Conservation (phyloP, 202 grass and related monocot species). For the Panicum hallii region DNA sequence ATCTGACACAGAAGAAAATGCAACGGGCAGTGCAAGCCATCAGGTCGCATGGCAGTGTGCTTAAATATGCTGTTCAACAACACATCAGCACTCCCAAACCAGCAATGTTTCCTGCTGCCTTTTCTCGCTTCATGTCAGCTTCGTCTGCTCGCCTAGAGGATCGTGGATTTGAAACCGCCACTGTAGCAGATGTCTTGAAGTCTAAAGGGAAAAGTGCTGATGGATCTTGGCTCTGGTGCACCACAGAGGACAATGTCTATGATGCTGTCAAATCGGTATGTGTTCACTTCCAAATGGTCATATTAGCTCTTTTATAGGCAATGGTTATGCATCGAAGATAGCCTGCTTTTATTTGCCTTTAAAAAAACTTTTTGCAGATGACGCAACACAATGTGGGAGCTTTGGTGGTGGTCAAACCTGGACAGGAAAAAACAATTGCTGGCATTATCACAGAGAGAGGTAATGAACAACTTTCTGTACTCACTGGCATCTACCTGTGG, state of each 20-base stretch:
- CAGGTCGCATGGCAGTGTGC: constrained; percentile 65
- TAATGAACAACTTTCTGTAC: constrained; percentile 37
- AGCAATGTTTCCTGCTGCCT: constrained; percentile 53
- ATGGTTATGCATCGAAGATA: constrained; percentile 7
- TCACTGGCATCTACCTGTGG: background rate
- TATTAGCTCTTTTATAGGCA: constrained; percentile 16
- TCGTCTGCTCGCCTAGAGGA: constrained; percentile 77
- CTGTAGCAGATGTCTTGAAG: constrained; percentile 86
- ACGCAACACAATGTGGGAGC: constrained; percentile 98
- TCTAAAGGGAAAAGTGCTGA: constrained; percentile 90
- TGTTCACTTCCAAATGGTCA: constrained; percentile 17
- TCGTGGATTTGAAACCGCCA: constrained; percentile 84
- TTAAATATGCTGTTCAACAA: constrained; percentile 70
- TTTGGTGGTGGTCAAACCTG: constrained; percentile 92
- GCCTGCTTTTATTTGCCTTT: background rate
- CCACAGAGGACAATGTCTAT: constrained; percentile 89
- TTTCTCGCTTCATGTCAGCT: constrained; percentile 70
- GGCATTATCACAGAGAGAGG: constrained; percentile 99
- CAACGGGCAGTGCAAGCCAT: constrained; percentile 79
- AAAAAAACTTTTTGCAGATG: constrained; percentile 60
- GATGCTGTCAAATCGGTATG: constrained; percentile 97
- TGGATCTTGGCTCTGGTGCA: constrained; percentile 98
- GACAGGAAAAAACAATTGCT: constrained; percentile 70
- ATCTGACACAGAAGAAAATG: constrained; percentile 72
- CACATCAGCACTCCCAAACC: constrained; percentile 62